Conservation (phyloP, 345 rosid genomes). For the Ailanthus altissimus region DNA sequence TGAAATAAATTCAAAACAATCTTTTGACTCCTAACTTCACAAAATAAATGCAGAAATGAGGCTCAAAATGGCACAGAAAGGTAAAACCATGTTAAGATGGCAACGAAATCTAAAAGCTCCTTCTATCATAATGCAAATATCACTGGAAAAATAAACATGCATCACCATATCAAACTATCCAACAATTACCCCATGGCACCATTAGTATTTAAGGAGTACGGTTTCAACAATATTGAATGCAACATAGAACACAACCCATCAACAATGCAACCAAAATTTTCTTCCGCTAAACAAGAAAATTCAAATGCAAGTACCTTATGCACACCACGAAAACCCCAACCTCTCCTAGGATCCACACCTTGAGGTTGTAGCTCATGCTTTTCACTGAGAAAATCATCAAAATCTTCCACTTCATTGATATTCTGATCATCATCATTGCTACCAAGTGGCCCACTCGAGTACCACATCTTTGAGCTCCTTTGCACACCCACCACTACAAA, state of each 20-base stretch:
- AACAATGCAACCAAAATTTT: background rate
- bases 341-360: slow-evolving; percentile 87
- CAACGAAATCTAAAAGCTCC: background rate
- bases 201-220: background rate
- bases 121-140: background rate
- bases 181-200: background rate
- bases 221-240: background rate
- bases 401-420: slow-evolving; percentile 32
- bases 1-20: background rate
- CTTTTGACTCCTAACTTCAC: background rate
- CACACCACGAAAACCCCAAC: slow-evolving; percentile 94
- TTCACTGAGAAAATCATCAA: slow-evolving; percentile 38
- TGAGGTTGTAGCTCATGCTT: slow-evolving; percentile 67
- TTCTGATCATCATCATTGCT: slow-evolving; percentile 30
- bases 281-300: background rate
- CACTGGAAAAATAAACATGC: background rate
- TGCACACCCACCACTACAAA: slow-evolving; percentile 34
- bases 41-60: background rate
- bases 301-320: slow-evolving; percentile 58
- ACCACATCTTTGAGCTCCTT: slow-evolving; percentile 41
- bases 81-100: background rate
- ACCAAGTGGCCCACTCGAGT: slow-evolving; percentile 30
- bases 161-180: background rate
- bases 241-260: background rate
- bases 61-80: background rate